phyloP scores from a whole-genome alignment of 345 rosid species.

The Alliaria petiolata region DNA sequence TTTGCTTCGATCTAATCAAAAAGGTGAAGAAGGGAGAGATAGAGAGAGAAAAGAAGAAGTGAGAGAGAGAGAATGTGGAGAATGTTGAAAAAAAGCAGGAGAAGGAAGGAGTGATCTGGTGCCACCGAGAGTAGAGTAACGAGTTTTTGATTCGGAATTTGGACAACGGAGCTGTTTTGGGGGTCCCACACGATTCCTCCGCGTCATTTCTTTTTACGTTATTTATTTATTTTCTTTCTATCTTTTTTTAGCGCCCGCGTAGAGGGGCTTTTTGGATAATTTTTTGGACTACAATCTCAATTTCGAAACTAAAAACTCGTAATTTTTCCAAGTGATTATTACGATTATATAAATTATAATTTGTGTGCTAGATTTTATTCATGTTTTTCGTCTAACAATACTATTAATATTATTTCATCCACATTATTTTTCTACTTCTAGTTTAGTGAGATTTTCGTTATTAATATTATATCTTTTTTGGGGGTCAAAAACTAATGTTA shows the following conservation, averaged over 20 bases:
- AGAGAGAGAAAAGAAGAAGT: background rate
- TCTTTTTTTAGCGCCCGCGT: too few species aligned
- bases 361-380: too few species aligned
- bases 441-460: background rate
- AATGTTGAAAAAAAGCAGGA: background rate
- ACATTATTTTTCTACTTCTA: too few species aligned
- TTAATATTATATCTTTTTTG: background rate
- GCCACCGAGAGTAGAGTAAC: constrained; percentile 3
- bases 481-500: background rate
- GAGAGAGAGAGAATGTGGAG: too few species aligned
- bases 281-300: background rate
- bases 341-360: too few species aligned
- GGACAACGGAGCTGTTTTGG: constrained; percentile 24
- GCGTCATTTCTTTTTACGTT: too few species aligned
- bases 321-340: too few species aligned
- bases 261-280: background rate
- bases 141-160: background rate
- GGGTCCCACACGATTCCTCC: constrained; percentile 32
- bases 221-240: background rate
- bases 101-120: constrained; percentile 20
- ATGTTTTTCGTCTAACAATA: too few species aligned
- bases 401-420: too few species aligned
- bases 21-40: background rate
- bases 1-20: constrained; percentile 22
- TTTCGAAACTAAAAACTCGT: background rate